Percentiles rank a stretch among this genome's conserved stretches.
Conservation (phyloP, 345 rosid genomes). For the Bruguiera sexangula region DNA sequence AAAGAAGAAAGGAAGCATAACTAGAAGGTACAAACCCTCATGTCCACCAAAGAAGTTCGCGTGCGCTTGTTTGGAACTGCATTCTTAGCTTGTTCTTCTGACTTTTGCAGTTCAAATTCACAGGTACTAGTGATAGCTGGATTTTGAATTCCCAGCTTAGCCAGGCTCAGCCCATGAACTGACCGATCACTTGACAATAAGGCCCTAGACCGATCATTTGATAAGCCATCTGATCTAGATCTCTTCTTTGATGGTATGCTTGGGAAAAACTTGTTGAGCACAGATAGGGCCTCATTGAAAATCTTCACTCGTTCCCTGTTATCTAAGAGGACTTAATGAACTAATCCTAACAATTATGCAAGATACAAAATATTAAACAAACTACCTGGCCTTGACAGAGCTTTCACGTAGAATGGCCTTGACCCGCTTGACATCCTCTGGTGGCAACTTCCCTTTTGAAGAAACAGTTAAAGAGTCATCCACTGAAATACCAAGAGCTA, state of each 20-base stretch:
- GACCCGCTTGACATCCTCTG: conserved; percentile 75
- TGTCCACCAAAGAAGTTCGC: conserved; percentile 84
- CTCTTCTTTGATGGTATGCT: conserved; percentile 76
- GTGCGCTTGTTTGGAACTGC: conserved; percentile 75
- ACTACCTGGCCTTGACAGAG: conserved; percentile 77
- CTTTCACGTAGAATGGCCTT: conserved; percentile 62
- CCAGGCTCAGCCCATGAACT: conserved; percentile 46
- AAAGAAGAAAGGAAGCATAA: not conserved
- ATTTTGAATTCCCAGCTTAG: conserved; percentile 76
- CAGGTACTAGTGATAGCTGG: conserved; percentile 48
- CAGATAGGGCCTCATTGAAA: conserved; percentile 75
- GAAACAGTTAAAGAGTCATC: conserved; percentile 67
- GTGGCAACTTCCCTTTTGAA: conserved; percentile 63
- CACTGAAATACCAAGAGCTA: conserved; percentile 68
- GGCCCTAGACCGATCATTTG: conserved; percentile 51
- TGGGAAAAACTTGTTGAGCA: conserved; percentile 72
- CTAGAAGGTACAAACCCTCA: conserved; percentile 45
- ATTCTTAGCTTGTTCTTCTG: conserved; percentile 67
- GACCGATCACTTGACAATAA: conserved; percentile 55
- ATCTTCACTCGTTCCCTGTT: conserved; percentile 77
- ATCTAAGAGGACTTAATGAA: conserved; percentile 29
- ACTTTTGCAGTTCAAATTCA: conserved; percentile 73
- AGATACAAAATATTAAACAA: conserved; percentile 28
- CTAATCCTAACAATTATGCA: conserved; percentile 19
- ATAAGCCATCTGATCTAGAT: conserved; percentile 67